Conservation (phyloP, 1,284 basidiomycete species). For the Phellinidium pouzarii region DNA sequence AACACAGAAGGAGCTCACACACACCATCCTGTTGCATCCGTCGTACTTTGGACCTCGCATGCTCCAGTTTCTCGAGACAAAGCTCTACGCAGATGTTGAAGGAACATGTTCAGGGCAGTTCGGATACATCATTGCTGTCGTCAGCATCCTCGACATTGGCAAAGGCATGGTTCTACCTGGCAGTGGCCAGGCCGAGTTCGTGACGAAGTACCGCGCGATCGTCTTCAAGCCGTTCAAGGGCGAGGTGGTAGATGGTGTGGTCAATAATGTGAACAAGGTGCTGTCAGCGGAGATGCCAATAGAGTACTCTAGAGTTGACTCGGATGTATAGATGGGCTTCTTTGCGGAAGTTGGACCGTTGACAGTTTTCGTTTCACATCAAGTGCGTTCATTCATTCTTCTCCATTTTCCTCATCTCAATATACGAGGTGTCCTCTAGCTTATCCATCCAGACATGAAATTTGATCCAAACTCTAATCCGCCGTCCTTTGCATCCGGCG, state of each 20-base stretch:
- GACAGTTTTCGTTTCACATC: constrained; percentile 88
- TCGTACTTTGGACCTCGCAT: constrained; percentile 97
- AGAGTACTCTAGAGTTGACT: neutral
- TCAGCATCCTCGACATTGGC: constrained; percentile 83
- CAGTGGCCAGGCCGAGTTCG: constrained; percentile 91
- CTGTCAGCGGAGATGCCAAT: neutral
- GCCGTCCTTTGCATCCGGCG: constrained; percentile 84
- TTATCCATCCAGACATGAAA: constrained; percentile 87
- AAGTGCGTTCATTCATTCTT: constrained; percentile 51
- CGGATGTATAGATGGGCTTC: constrained; percentile 82
- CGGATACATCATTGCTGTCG: constrained; percentile 96
- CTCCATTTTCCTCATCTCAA: constrained; percentile 19
- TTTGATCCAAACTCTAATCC: constrained; percentile 93
- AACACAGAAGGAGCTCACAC: constrained; percentile 83
- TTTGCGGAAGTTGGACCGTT: constrained; percentile 95
- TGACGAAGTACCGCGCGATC: constrained; percentile 85
- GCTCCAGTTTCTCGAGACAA: constrained; percentile 87
- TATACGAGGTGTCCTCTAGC: constrained; percentile 40
- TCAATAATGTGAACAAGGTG: constrained; percentile 94
- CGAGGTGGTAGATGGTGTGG: constrained; percentile 95
- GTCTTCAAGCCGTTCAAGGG: constrained; percentile 99
- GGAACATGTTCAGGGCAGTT: constrained; percentile 95
- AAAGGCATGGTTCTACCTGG: constrained; percentile 89
- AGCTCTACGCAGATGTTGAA: constrained; percentile 94
- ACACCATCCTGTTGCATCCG: constrained; percentile 93